A percentile compares a stretch with the other conserved stretches of the same genome.
These are phyloP conservation scores for Colletotrichum aenigma DNA, from an alignment of 2,329 filamentous ascomycete species.

Conservation along the genomic window DNA sequence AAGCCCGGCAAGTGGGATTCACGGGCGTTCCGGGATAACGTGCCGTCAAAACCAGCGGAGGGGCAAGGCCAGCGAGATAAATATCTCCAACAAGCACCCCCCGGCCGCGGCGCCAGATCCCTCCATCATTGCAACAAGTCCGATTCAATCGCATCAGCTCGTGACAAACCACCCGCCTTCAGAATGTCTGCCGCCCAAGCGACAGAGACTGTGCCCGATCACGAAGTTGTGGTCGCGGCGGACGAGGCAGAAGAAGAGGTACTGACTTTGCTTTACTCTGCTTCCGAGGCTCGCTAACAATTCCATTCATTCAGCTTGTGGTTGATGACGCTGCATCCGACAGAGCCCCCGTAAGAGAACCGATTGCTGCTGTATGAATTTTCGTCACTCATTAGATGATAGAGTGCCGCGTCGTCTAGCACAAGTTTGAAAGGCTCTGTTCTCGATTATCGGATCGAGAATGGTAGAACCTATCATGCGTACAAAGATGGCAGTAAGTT, in stretches of 20 bases:
- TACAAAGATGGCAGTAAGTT: conserved; percentile 3
- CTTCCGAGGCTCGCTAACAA: not conserved
- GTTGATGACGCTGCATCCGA: not conserved
- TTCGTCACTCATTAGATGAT: not conserved
- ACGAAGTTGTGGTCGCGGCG: not conserved
- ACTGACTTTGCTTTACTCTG: not conserved
- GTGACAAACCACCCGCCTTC: not conserved
- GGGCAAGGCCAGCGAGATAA: not conserved
- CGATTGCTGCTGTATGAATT: not conserved
- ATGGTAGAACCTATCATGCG: not conserved
- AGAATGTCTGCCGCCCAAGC: not conserved
- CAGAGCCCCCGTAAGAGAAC: not conserved
- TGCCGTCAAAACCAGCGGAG: not conserved
- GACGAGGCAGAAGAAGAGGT: not conserved
- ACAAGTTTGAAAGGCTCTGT: not conserved
- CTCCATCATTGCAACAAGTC: not conserved
- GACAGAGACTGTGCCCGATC: not conserved
- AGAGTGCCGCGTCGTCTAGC: not conserved
- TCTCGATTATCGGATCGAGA: not conserved
- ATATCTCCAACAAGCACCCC: not conserved
- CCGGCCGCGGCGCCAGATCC: not conserved
- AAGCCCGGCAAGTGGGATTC: not conserved
- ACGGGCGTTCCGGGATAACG: not conserved
- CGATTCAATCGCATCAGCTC: not conserved
- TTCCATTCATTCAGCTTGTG: not conserved